Conservation (phyloP, 164 flowering plant species). For the Stephania cephalantha region DNA sequence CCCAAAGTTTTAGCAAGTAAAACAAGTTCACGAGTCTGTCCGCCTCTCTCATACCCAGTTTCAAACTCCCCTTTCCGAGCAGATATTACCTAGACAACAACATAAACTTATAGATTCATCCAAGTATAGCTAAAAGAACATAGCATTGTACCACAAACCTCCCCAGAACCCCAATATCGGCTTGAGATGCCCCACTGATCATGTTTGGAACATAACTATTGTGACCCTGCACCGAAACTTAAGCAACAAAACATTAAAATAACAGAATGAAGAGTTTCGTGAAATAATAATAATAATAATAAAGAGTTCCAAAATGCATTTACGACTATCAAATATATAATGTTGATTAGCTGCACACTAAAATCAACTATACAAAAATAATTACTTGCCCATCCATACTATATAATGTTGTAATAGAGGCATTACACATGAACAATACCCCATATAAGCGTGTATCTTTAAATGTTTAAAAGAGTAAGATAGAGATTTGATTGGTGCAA, state of each 20-base stretch:
- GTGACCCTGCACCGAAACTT: constrained; percentile 66
- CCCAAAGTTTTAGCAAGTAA: constrained; percentile 98
- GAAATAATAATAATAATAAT: neutral
- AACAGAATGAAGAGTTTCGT: neutral
- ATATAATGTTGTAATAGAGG: too few species aligned
- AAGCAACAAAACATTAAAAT: neutral
- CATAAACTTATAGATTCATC: neutral
- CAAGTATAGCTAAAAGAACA: neutral
- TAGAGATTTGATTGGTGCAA: too few species aligned
- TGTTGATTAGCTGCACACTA: too few species aligned
- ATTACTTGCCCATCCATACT: too few species aligned
- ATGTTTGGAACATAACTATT: constrained; percentile 99
- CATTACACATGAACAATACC: too few species aligned
- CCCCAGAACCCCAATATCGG: constrained; percentile 95
- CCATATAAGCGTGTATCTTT: too few species aligned
- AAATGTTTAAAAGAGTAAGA: too few species aligned
- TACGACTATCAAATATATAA: neutral
- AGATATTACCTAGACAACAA: constrained; percentile 69
- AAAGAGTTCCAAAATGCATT: neutral
- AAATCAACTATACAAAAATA: too few species aligned
- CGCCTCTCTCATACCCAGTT: constrained; percentile 98
- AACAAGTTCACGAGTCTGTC: constrained; percentile 99
- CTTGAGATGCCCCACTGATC: constrained; percentile 99
- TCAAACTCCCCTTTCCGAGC: constrained; percentile 99
- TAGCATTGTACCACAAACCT: constrained; percentile 10